phyloP scores from a whole-genome alignment of 768 basidiomycete species.

The Boletus sensibilis region DNA sequence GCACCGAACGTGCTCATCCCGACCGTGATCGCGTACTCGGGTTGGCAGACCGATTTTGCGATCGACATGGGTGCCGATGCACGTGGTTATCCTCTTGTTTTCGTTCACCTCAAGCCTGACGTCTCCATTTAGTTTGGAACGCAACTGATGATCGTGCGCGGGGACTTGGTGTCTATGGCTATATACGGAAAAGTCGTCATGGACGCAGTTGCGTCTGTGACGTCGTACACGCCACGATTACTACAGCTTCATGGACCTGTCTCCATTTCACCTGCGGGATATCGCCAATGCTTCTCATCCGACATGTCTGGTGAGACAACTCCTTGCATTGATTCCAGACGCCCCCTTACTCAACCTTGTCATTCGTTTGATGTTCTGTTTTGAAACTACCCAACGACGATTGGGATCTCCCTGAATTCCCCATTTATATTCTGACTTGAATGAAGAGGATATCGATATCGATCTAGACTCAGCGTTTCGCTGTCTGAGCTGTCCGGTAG shows the following conservation, averaged over 20 bases:
- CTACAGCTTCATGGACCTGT: conserved; percentile 36
- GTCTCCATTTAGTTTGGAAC: conserved; percentile 57
- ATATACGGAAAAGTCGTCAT: conserved; percentile 54
- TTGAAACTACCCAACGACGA: conserved; percentile 77
- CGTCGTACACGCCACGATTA: conserved; percentile 42
- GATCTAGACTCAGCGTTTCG: conserved; percentile 59
- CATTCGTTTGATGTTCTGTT: conserved; percentile 71
- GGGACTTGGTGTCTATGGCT: conserved; percentile 54
- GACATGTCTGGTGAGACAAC: conserved; percentile 55
- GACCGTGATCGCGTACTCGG: conserved; percentile 69
- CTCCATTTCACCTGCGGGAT: conserved; percentile 50
- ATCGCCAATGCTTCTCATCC: conserved; percentile 61
- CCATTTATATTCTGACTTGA: conserved; percentile 62
- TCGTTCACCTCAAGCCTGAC: background rate
- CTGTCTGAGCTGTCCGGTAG: conserved; percentile 54
- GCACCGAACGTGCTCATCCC: conserved; percentile 71
- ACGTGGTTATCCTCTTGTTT: conserved; percentile 21
- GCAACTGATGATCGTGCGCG: conserved; percentile 77
- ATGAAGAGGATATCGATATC: conserved; percentile 47
- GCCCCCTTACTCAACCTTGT: conserved; percentile 63
- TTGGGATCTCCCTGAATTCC: conserved; percentile 74
- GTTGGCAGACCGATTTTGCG: conserved; percentile 61
- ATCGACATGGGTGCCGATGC: conserved; percentile 74
- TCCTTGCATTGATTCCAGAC: conserved; percentile 60
- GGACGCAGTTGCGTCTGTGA: conserved; percentile 38